A percentile compares a stretch with the other conserved stretches of the same genome.
Conservation (phyloP, 441 rosid species). For the Dalechampia spathulata region DNA sequence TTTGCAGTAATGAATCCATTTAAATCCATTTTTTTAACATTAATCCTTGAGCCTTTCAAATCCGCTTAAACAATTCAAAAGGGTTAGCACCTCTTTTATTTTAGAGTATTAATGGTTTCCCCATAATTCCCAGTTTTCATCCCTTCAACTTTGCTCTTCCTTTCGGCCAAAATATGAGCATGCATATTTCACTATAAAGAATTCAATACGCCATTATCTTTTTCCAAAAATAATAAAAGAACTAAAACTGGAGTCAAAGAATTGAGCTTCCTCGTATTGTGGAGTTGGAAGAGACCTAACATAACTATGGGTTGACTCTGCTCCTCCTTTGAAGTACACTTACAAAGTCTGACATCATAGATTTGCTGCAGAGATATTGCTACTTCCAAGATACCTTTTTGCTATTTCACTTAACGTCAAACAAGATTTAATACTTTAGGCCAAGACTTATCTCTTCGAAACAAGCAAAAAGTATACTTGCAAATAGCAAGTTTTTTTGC, state of each 20-base stretch:
- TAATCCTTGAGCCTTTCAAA: too few relatives aligned
- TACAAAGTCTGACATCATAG: conserved; percentile 1
- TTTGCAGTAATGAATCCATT: too few relatives aligned
- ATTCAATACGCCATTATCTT: background rate
- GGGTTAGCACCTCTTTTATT: too few relatives aligned
- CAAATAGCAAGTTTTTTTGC: too few relatives aligned
- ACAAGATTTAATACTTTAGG: background rate
- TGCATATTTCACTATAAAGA: background rate
- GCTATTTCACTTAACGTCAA: background rate
- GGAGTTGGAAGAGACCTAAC: conserved; percentile 7
- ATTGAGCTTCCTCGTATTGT: conserved; percentile 12
- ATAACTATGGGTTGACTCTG: conserved; percentile 1
- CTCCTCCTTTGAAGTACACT: conserved; percentile 2
- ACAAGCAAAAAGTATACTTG: background rate
- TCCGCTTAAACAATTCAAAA: background rate
- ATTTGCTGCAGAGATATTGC: conserved; percentile 1
- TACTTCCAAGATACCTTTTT: background rate
- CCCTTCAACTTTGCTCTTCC: background rate
- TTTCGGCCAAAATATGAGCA: background rate
- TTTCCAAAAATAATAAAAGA: background rate
- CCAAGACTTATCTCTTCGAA: background rate
- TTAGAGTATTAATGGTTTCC: too few relatives aligned
- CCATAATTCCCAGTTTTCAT: too few relatives aligned
- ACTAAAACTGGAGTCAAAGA: background rate
- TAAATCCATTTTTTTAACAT: too few relatives aligned